These are phyloP conservation scores for Globisporangium viniferum DNA, from an alignment of 352 stramenopile species.

Conservation along the genomic window DNA sequence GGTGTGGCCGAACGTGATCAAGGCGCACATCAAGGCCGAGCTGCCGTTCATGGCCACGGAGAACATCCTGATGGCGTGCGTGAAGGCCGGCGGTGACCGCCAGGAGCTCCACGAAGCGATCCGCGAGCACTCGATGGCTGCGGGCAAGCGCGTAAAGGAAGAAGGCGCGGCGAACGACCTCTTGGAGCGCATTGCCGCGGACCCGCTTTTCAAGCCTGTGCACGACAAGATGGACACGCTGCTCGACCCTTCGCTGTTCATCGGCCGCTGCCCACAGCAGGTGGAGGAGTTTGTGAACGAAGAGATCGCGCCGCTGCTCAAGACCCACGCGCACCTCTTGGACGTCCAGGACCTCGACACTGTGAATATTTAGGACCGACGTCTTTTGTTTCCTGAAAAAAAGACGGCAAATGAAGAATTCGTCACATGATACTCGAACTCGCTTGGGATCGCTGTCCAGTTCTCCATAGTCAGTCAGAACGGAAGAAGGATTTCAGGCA, in stretches of 20 bases:
- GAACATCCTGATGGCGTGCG: slow-evolving; percentile 99
- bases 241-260: slow-evolving; percentile 96
- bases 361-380: slow-evolving; percentile 93
- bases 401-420: neutral
- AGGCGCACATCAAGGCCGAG: slow-evolving; percentile 96
- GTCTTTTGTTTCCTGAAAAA: neutral
- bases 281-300: slow-evolving; percentile 96
- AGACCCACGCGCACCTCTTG: slow-evolving; percentile 86
- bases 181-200: slow-evolving; percentile 94
- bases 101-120: slow-evolving; percentile 98
- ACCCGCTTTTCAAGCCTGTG: slow-evolving; percentile 93
- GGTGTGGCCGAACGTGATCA: slow-evolving; percentile 94
- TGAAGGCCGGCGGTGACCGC: slow-evolving; percentile 97
- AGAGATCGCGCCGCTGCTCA: slow-evolving; percentile 93
- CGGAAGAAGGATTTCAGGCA: neutral
- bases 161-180: slow-evolving; percentile 98
- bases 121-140: slow-evolving; percentile 98
- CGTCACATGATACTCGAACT: neutral
- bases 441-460: neutral
- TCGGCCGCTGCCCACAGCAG: slow-evolving; percentile 95
- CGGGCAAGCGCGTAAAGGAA: slow-evolving; percentile 96
- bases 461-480: neutral
- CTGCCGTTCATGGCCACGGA: slow-evolving; percentile 99
- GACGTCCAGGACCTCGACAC: slow-evolving; percentile 91
- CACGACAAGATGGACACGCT: slow-evolving; percentile 95